These are phyloP conservation scores for Penicillium nucicola DNA, from an alignment of 495 filamentous ascomycete species.

Conservation along the genomic window DNA sequence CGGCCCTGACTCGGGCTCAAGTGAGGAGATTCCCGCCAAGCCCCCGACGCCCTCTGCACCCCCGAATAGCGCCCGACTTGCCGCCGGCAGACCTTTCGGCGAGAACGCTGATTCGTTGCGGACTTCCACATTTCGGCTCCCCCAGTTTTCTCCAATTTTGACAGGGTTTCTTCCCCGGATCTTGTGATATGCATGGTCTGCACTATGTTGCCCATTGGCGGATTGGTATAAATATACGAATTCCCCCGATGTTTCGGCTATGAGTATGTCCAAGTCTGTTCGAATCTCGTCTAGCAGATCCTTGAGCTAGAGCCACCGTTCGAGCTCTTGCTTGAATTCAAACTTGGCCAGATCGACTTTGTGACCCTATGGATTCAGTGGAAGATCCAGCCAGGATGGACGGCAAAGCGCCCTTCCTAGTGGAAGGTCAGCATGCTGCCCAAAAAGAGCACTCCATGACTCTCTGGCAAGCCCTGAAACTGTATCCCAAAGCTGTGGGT, in stretches of 20 bases:
- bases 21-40: slow-evolving; percentile 6
- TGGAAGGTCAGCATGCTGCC: slow-evolving; percentile 11
- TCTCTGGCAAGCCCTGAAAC: slow-evolving; percentile 26
- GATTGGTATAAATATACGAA: neutral
- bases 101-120: slow-evolving; percentile 3
- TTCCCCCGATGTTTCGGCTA: neutral
- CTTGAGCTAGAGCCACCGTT: no score
- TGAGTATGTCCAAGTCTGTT: neutral
- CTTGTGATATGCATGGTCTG: neutral
- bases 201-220: neutral
- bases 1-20: neutral
- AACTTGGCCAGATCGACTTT: no score
- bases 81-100: neutral
- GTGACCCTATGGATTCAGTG: neutral
- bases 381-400: neutral
- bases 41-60: neutral
- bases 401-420: neutral
- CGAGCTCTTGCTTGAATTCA: no score
- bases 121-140: slow-evolving; percentile 1
- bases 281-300: no score
- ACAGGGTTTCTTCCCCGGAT: slow-evolving; percentile 11
- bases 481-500: slow-evolving; percentile 46
- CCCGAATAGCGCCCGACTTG: slow-evolving; percentile 14
- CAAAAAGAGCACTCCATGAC: slow-evolving; percentile 24
- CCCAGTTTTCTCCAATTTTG: slow-evolving; percentile 7